phyloP scores from a whole-genome alignment of 2,329 filamentous ascomycete species.

The Rugonectria rugulosa region DNA sequence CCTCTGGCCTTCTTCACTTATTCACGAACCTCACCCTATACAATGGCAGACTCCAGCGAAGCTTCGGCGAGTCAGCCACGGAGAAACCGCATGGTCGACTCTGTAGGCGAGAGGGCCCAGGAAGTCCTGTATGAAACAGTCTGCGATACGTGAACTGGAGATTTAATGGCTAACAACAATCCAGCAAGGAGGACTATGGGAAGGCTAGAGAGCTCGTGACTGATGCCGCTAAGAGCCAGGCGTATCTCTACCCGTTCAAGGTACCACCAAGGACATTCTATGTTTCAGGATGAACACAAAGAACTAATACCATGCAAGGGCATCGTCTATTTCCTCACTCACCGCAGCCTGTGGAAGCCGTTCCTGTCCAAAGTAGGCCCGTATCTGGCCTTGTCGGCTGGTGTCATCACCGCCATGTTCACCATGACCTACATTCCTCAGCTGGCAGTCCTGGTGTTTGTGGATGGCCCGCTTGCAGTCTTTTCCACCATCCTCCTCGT shows the following conservation, averaged over 20 bases:
- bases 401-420: slow-evolving; percentile 84
- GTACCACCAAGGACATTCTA: slow-evolving; percentile 41
- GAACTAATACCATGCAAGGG: slow-evolving; percentile 50
- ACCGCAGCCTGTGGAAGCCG: slow-evolving; percentile 65
- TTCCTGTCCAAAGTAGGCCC: slow-evolving; percentile 62
- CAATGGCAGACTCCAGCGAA: slow-evolving; percentile 37
- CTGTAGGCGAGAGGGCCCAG: slow-evolving; percentile 56
- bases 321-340: slow-evolving; percentile 65
- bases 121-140: slow-evolving; percentile 53
- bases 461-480: slow-evolving; percentile 84
- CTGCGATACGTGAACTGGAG: neutral
- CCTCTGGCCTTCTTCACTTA: neutral
- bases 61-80: slow-evolving; percentile 33
- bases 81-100: slow-evolving; percentile 46
- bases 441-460: slow-evolving; percentile 80
- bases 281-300: slow-evolving; percentile 8
- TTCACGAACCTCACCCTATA: neutral
- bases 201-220: slow-evolving; percentile 69
- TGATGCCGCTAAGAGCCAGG: slow-evolving; percentile 76
- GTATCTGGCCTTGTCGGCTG: slow-evolving; percentile 73
- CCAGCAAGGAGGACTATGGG: slow-evolving; percentile 73
- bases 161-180: slow-evolving; percentile 13
- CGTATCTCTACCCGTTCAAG: slow-evolving; percentile 88
- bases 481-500: slow-evolving; percentile 75
- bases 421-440: slow-evolving; percentile 87